Base-by-base conservation (phyloP, 2,329 filamentous ascomycete genomes). In the Pseudophaeomoniella oleicola region DNA sequence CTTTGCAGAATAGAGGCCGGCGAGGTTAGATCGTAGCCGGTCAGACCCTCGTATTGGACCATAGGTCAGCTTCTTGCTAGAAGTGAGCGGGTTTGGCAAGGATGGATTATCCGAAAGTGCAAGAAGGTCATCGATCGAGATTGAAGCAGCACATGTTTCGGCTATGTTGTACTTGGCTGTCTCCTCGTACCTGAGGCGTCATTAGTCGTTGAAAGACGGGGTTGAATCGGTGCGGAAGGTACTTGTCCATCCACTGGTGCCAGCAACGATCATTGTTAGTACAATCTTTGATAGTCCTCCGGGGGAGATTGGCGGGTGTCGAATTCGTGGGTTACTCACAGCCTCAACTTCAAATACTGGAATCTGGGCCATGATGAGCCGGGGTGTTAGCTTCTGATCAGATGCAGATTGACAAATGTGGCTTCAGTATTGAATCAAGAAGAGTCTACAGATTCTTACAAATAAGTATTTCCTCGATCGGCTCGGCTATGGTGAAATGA, bases 61-160 rank as follows among this genome's bases (percentile, higher is more conserved):
- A 37, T 55, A 54, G 19, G 44, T 46, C 29, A 49, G 48, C 37
- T 48, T 49, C 17, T 40, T 13, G 17, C 30, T 19, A 10, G 30
- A 18, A 4, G 33, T 36, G 4, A 45, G 13, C 4, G 42, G 42
- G 19, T 43, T 43, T 12, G 43, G 34, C 10, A 45, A 38, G 17
- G 41, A 45, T 12, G 48, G 38, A n/a, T 46, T 45, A 14, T 69
- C 66, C 3, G 63, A 75, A 16, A 88, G 56, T 0, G 57, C 56
- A 6, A 67, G 59, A 3, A 88, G 65, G 34, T 86, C 72, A 16
- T 79, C 67, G 40, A 88, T 60, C 0, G 81, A 86, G 15, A 88
- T 64, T 3, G 80, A 84, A 2, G 78, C 74, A 38, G 74, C 79
- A 51, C 82, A 88, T 1, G 82, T 88, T 56, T 88, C 82, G 39